Conservation (phyloP, 2,329 filamentous ascomycete genomes). For the Atkinsonella hypoxylon region DNA sequence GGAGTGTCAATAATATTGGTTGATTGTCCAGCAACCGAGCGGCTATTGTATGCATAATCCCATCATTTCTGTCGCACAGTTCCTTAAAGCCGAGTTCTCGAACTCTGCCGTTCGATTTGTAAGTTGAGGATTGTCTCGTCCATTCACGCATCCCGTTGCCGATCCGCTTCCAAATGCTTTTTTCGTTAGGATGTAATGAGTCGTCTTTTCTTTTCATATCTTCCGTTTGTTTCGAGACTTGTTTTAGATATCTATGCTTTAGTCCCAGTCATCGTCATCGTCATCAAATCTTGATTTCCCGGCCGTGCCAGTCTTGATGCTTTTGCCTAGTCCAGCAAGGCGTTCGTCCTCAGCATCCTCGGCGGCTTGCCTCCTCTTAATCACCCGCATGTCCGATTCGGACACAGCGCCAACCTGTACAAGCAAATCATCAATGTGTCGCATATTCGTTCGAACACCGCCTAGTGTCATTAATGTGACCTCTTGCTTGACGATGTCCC, state of each 20-base stretch:
- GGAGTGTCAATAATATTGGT: too few relatives aligned
- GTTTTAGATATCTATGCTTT: conserved; percentile 13
- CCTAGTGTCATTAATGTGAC: conserved; percentile 76
- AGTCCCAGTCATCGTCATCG: conserved; percentile 51
- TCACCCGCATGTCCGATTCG: conserved; percentile 65
- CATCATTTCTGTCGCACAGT: too few relatives aligned
- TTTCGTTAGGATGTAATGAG: not conserved
- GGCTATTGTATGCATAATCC: too few relatives aligned
- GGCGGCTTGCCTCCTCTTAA: conserved; percentile 46
- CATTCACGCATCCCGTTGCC: not conserved
- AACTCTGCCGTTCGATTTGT: not conserved
- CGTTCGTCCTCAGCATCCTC: conserved; percentile 50
- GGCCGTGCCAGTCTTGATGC: conserved; percentile 38
- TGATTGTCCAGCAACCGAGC: too few relatives aligned
- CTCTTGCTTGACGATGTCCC: conserved; percentile 82
- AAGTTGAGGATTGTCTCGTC: not conserved
- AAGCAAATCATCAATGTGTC: conserved; percentile 69
- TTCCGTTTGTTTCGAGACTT: too few relatives aligned
- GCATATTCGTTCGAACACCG: conserved; percentile 57
- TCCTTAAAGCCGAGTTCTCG: not conserved
- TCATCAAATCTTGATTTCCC: conserved; percentile 29
- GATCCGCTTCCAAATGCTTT: not conserved
- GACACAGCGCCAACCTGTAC: conserved; percentile 72
- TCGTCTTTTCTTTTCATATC: not conserved
- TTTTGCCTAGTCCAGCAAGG: conserved; percentile 27